phyloP scores from a whole-genome alignment of 108 stramenopile species.

The Nitzschia putrida region DNA sequence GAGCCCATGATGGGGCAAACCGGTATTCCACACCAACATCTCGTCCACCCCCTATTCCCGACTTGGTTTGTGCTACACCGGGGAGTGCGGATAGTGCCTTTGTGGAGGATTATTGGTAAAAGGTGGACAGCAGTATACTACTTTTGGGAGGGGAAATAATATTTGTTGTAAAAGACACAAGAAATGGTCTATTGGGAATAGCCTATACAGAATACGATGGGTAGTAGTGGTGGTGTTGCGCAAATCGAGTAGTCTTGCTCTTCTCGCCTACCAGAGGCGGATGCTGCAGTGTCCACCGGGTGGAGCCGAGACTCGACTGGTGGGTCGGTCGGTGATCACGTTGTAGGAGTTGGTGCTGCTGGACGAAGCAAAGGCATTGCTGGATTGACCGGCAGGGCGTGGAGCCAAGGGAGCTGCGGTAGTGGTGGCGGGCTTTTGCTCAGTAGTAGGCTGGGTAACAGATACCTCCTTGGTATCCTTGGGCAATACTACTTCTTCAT shows the following conservation, averaged over 20 bases:
- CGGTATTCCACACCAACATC: not conserved
- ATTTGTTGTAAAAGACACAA: not conserved
- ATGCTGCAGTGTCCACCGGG: slow-evolving; percentile 63
- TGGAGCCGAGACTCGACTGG: slow-evolving; percentile 63
- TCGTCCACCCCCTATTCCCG: not conserved
- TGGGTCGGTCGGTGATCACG: slow-evolving; percentile 76
- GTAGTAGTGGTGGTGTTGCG: not conserved
- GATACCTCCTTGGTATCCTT: slow-evolving; percentile 7
- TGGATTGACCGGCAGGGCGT: slow-evolving; percentile 12
- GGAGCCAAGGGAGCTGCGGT: not conserved
- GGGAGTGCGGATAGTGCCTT: slow-evolving; percentile 12
- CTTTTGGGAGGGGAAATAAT: not conserved
- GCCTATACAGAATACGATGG: not conserved
- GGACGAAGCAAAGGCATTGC: slow-evolving; percentile 67
- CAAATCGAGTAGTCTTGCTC: not conserved
- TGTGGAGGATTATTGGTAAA: slow-evolving; percentile 26
- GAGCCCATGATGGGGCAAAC: too few species aligned
- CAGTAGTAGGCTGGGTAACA: not conserved
- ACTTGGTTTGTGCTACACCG: slow-evolving; percentile 14
- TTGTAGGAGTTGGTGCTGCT: slow-evolving; percentile 63
- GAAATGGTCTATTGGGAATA: not conserved
- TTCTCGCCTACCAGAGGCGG: slow-evolving; percentile 34
- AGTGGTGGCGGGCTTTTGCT: not conserved
- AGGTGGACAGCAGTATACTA: not conserved
- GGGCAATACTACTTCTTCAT: not conserved